A percentile compares a stretch with the other conserved stretches of the same genome.
These are phyloP conservation scores for Salinomyces thailandicus DNA, from an alignment of 2,329 filamentous ascomycete genomes.

Conservation along the genomic window DNA sequence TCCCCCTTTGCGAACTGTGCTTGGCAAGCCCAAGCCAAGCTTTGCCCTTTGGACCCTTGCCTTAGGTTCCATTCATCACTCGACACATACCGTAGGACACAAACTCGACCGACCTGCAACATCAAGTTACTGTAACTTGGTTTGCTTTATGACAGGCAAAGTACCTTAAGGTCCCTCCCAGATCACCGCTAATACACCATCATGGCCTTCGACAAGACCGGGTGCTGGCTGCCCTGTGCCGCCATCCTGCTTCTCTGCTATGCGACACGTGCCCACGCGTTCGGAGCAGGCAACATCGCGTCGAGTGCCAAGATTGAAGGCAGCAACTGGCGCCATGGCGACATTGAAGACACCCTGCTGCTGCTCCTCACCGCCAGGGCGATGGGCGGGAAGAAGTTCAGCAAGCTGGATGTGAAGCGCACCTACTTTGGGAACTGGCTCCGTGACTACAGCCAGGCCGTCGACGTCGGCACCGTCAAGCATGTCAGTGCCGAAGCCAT, in stretches of 20 bases:
- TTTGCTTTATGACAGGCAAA: too few relatives aligned
- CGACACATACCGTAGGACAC: too few relatives aligned
- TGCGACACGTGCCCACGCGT: not conserved
- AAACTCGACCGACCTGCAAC: too few relatives aligned
- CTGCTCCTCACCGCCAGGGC: conserved; percentile 56
- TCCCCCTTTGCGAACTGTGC: too few relatives aligned
- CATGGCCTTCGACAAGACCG: not conserved
- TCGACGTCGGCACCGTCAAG: conserved; percentile 88
- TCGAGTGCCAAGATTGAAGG: conserved; percentile 30
- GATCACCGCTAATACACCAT: too few relatives aligned
- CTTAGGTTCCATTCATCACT: too few relatives aligned
- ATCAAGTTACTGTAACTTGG: too few relatives aligned
- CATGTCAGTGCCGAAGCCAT: conserved; percentile 84
- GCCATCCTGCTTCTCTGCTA: not conserved
- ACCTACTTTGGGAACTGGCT: conserved; percentile 98
- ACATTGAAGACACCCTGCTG: conserved; percentile 85
- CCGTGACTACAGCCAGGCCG: conserved; percentile 83
- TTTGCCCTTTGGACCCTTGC: too few relatives aligned
- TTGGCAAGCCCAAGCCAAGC: too few relatives aligned
- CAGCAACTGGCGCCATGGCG: conserved; percentile 43
- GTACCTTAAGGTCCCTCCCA: too few relatives aligned
- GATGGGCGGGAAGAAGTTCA: conserved; percentile 68
- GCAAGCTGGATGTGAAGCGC: conserved; percentile 75
- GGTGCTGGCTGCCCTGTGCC: not conserved
- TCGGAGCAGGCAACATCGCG: conserved; percentile 17